Conservation (phyloP, 2,329 filamentous ascomycete genomes). For the Myriosclerotinia duriaeana region DNA sequence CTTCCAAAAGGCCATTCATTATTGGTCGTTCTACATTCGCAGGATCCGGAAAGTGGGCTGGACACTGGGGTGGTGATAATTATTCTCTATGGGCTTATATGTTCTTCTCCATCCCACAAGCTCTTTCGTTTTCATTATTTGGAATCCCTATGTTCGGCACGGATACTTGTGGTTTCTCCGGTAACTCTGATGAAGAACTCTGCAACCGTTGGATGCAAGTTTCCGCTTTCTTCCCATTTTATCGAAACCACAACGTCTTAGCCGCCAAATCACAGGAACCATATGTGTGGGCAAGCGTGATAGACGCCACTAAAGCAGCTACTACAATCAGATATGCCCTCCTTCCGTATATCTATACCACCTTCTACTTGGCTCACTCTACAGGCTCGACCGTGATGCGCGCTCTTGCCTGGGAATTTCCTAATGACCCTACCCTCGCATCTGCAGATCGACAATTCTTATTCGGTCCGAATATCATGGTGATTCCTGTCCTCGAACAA, state of each 20-base stretch:
- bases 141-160: constrained; percentile 76
- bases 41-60: constrained; percentile 71
- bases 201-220: constrained; percentile 75
- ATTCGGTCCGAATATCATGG: constrained; percentile 63
- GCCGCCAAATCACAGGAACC: constrained; percentile 66
- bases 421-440: constrained; percentile 66
- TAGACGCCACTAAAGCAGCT: constrained; percentile 61
- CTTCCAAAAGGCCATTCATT: constrained; percentile 74
- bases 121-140: constrained; percentile 70
- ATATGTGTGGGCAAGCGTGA: constrained; percentile 66
- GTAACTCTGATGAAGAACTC: constrained; percentile 66
- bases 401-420: constrained; percentile 73
- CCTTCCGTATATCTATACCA: constrained; percentile 74
- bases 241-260: constrained; percentile 71
- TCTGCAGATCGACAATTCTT: constrained; percentile 70
- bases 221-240: constrained; percentile 74
- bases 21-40: constrained; percentile 81
- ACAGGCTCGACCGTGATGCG: constrained; percentile 70
- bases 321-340: constrained; percentile 71
- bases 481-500: constrained; percentile 66
- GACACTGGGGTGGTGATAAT: constrained; percentile 83
- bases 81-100: constrained; percentile 69
- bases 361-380: constrained; percentile 65
- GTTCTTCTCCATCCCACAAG: constrained; percentile 75
- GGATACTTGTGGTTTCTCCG: constrained; percentile 69